Evolutionary conservation across 2,329 filamentous ascomycete species (phyloP).

Genomic region (Fusarium nodosum): DNA sequence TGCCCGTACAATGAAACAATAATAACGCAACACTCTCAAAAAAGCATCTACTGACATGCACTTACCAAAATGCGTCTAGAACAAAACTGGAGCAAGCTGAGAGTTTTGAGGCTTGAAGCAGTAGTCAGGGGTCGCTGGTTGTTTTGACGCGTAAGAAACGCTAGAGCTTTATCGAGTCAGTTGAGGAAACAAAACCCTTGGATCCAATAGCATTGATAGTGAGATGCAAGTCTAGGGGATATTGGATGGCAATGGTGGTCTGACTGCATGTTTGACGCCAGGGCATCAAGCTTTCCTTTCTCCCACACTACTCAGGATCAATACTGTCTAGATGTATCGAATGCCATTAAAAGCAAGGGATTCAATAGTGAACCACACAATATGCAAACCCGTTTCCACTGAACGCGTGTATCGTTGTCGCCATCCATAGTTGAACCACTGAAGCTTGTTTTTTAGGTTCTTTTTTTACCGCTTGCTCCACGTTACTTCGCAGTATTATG

Average conservation of each 20-base stretch:
- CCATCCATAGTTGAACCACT: slow-evolving; percentile 3
- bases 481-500: slow-evolving; percentile 29
- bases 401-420: slow-evolving; percentile 35
- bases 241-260: background rate
- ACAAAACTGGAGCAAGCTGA: slow-evolving; percentile 38
- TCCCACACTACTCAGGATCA: background rate
- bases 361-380: slow-evolving; percentile 21
- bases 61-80: background rate
- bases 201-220: slow-evolving; percentile 22
- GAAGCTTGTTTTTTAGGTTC: slow-evolving; percentile 32
- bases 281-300: slow-evolving; percentile 24
- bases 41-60: slow-evolving; percentile 1
- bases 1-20: background rate
- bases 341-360: slow-evolving; percentile 12
- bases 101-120: slow-evolving; percentile 28
- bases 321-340: background rate
- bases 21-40: background rate
- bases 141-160: slow-evolving; percentile 38
- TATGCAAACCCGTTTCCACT: slow-evolving; percentile 15
- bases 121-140: slow-evolving; percentile 31
- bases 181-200: slow-evolving; percentile 15
- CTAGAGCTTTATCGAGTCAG: slow-evolving; percentile 25
- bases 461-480: slow-evolving; percentile 39
- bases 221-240: slow-evolving; percentile 22
- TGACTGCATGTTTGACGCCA: slow-evolving; percentile 22